Evolutionary conservation across 345 rosid species (phyloP), one percentile per base, ranked within the genome.

Genomic region (Syzygium jambos): DNA sequence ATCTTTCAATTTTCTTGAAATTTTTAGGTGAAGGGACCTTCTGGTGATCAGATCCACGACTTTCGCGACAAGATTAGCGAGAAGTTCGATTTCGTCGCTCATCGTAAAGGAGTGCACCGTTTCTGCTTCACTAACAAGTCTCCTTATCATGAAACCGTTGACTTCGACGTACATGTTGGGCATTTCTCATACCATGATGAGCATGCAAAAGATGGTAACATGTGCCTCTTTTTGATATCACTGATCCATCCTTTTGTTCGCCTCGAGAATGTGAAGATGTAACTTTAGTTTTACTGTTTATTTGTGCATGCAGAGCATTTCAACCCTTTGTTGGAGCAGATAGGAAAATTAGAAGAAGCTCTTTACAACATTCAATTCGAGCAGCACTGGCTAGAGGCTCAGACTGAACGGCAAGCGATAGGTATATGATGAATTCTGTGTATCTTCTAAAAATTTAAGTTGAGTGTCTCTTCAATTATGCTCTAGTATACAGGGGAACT

Each of bases 371-470:
- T 95, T 85, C 95, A 93, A 84, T 95, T 95, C 3, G 98, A 94
- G 86, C 96, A 93, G 91, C 98, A 95, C 86, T 95, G 96, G 96
- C 92, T 95, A 15, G 94, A 92, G 90, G 95, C 96, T 59, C 95
- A 95, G 91, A 94, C 96, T n/a, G 95, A 95, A 87, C 98, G 95
- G 78, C 98, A 95, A 90, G 94, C 95, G 51, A 88, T 93, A 87
- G 92, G 98, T 94, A 90, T 82, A 84, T 85, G 29, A 84, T 68
- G 51, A 88, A 51, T 23, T 54, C 77, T 52, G 10, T 55, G 38
- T 29, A 12, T 84, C 16, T 65, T 21, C 43, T 52, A 49, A 14
- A 51, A 61, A 25, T 34, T 29, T 53, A 34, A 51, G 19, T 65
- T 25, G n/a, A 9, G 51, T 19, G 11, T 38, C 84, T 84, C 85